Conservation (phyloP, 805 yeast species). For the Sungouiozyma ichnusensis region DNA sequence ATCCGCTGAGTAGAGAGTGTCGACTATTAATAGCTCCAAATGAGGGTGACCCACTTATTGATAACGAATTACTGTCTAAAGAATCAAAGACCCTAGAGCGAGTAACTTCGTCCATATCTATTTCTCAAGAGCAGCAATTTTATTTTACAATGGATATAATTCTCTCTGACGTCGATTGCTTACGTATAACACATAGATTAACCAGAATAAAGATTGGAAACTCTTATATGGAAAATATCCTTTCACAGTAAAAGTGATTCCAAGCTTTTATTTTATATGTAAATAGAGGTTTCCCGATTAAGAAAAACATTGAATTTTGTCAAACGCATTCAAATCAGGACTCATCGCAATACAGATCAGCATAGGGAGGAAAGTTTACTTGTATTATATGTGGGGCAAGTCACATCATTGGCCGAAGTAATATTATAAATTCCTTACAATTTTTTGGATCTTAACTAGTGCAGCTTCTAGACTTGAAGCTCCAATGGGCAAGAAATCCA, state of each 20-base stretch:
- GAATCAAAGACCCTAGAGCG: constrained; percentile 16
- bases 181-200: too few species aligned
- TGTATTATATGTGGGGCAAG: too few species aligned
- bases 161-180: background rate
- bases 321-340: too few species aligned
- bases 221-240: too few species aligned
- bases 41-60: constrained; percentile 16
- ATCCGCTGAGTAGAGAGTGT: background rate
- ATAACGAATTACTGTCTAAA: constrained; percentile 20
- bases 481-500: background rate
- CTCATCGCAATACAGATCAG: too few species aligned
- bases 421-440: constrained; percentile 2
- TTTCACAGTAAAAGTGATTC: too few species aligned
- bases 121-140: too few species aligned
- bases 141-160: background rate
- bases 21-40: constrained; percentile 5
- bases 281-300: background rate
- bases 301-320: background rate
- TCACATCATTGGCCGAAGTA: background rate
- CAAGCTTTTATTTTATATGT: background rate
- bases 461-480: background rate
- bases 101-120: constrained; percentile 7
- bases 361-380: too few species aligned
- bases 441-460: constrained; percentile 1
- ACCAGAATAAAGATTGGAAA: too few species aligned